These are phyloP conservation scores for Geosmithia putterillii DNA, from an alignment of 2,329 filamentous ascomycete species.

Conservation along the genomic window DNA sequence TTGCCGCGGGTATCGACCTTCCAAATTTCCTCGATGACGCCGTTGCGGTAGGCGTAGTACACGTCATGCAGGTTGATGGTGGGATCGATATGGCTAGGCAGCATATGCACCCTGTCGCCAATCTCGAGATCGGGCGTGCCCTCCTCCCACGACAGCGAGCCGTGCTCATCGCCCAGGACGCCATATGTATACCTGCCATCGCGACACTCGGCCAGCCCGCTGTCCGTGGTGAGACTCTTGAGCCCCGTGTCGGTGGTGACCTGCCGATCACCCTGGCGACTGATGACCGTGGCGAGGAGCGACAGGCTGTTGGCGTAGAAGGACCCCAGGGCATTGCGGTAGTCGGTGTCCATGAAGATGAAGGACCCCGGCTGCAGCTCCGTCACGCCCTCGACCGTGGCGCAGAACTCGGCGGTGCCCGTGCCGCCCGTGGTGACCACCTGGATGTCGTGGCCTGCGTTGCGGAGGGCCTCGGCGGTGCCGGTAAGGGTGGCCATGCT, in stretches of 20 bases:
- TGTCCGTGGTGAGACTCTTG: conserved; percentile 35
- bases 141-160: conserved; percentile 31
- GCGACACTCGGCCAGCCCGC: conserved; percentile 34
- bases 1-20: conserved; percentile 35
- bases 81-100: conserved; percentile 42
- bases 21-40: conserved; percentile 38
- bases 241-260: conserved; percentile 37
- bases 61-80: conserved; percentile 39
- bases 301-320: conserved; percentile 36
- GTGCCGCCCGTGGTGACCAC: conserved; percentile 41
- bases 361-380: conserved; percentile 43
- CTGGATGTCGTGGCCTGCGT: conserved; percentile 27
- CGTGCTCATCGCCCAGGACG: conserved; percentile 36
- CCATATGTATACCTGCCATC: conserved; percentile 27
- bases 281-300: conserved; percentile 33
- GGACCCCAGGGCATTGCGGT: conserved; percentile 35
- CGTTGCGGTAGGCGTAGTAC: conserved; percentile 35
- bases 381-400: conserved; percentile 33
- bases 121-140: conserved; percentile 21
- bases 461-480: conserved; percentile 27
- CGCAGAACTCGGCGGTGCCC: conserved; percentile 40
- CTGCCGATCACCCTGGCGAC: conserved; percentile 26
- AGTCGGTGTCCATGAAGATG: conserved; percentile 46
- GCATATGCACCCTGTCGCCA: conserved; percentile 36
- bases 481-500: conserved; percentile 30